phyloP scores from a whole-genome alignment of 305 asterid genomes.

The Fraxinus greggii region DNA sequence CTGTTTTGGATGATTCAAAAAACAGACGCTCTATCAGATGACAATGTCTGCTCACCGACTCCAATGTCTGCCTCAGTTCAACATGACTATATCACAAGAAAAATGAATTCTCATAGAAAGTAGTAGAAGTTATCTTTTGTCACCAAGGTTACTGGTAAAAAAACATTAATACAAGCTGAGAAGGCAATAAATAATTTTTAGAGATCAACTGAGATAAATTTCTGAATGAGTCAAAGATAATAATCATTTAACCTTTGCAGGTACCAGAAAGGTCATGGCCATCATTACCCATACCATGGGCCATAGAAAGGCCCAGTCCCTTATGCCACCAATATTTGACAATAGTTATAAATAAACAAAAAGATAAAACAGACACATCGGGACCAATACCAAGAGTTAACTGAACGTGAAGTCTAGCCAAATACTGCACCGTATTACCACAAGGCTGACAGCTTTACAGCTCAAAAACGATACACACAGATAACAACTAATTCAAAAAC shows the following conservation, averaged over 20 bases:
- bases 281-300: not conserved
- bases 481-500: not conserved
- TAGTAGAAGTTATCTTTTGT: constrained; percentile 9
- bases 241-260: not conserved
- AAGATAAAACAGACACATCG: not conserved
- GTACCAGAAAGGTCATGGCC: not conserved
- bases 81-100: constrained; percentile 49
- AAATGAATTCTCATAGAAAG: constrained; percentile 23
- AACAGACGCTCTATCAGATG: constrained; percentile 65
- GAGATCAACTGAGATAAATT: not conserved
- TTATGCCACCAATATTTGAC: not conserved
- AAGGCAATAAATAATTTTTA: not conserved
- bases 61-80: constrained; percentile 68
- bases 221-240: not conserved
- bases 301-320: not conserved
- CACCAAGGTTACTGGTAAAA: constrained; percentile 14
- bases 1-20: constrained; percentile 74
- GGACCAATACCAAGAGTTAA: not conserved
- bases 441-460: not conserved
- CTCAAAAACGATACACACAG: not conserved
- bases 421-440: not conserved
- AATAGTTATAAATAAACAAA: not conserved
- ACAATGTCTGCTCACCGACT: constrained; percentile 66
- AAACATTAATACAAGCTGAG: constrained; percentile 10
- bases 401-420: not conserved